Evolutionary conservation across 2,329 filamentous ascomycete species (phyloP), one percentile per base, ranked within the genome.

Genomic region (Alternaria gansuensis): DNA sequence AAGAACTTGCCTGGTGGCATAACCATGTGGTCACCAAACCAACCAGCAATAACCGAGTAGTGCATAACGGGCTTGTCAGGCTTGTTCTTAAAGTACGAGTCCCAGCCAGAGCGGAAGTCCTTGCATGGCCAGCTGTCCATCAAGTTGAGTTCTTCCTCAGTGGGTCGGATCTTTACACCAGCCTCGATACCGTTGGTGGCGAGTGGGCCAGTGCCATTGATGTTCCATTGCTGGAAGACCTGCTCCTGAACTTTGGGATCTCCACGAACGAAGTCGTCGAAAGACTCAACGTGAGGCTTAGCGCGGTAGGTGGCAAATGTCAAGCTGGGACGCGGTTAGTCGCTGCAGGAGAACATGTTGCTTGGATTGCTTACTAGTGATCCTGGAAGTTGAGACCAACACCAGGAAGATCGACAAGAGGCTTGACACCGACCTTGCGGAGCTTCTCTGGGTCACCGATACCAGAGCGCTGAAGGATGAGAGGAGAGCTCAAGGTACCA

Each of bases 11-110:
- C 90, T 1, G 88, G 85, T 0, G 90, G 89, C 84, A 90, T 88
- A 49, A 79, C 74, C 77, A 85, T 83, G 69, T 85, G 80, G 69
- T 76, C 77, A 53, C 80, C 80, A 58, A 81, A 82, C 78, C 78
- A 81, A 14, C 76, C 73, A 8, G 89, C 81, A 70, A 93, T 92
- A 54, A 93, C 86, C 6, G 73, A 89, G 79, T 93, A 93, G 74
- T 93, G 91, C 90, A 93, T 93, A 41, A 93, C 90, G 0, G 90
- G 91, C 83, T 93, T 93, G 78, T 93, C 90, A 1, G 90, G 90
- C 81, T 93, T 93, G 74, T 93, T 79, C 81, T 92, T 90, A 78
- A 93, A 94, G 80, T 94, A 93, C 53, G 85, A 88, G 68, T 93
- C 87, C 90, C 90, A 94, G 2, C 90, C 90, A 6, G 85, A 84